phyloP scores from a whole-genome alignment of 345 rosid genomes.

The Populus simonii region DNA sequence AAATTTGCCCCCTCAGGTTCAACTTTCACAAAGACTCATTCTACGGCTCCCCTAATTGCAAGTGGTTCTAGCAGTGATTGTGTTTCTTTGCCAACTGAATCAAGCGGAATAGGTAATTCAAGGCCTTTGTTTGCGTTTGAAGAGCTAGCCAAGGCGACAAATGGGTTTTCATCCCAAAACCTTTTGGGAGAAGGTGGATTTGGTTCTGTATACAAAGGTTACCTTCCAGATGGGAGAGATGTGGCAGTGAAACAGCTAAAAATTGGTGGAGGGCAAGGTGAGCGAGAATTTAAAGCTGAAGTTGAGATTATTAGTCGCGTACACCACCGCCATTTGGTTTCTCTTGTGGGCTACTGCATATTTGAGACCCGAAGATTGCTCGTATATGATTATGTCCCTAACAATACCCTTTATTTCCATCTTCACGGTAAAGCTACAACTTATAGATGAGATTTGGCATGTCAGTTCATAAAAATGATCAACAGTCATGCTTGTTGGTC shows the following conservation, averaged over 20 bases:
- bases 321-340: slow-evolving; percentile 92
- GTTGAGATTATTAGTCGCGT: slow-evolving; percentile 90
- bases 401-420: slow-evolving; percentile 84
- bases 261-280: slow-evolving; percentile 85
- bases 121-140: slow-evolving; percentile 66
- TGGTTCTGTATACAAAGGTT: slow-evolving; percentile 84
- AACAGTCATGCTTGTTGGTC: slow-evolving; percentile 3
- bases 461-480: slow-evolving; percentile 7
- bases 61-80: slow-evolving; percentile 58
- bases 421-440: slow-evolving; percentile 66
- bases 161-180: slow-evolving; percentile 73
- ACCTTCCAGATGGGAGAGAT: slow-evolving; percentile 75
- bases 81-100: slow-evolving; percentile 46
- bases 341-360: slow-evolving; percentile 91
- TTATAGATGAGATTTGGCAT: slow-evolving; percentile 16
- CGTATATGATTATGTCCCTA: slow-evolving; percentile 78
- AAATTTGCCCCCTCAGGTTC: slow-evolving; percentile 50
- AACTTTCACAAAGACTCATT: slow-evolving; percentile 40
- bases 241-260: slow-evolving; percentile 88
- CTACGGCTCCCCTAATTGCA: slow-evolving; percentile 64
- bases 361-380: slow-evolving; percentile 76
- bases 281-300: slow-evolving; percentile 89
- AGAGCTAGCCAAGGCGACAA: slow-evolving; percentile 65
- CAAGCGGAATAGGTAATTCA: slow-evolving; percentile 73
- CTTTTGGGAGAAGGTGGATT: slow-evolving; percentile 95